Evolutionary conservation across 176 grass and related monocot species (phyloP), one percentile per base, ranked within the genome.

Genomic region (Bolboschoenus planiculmis): DNA sequence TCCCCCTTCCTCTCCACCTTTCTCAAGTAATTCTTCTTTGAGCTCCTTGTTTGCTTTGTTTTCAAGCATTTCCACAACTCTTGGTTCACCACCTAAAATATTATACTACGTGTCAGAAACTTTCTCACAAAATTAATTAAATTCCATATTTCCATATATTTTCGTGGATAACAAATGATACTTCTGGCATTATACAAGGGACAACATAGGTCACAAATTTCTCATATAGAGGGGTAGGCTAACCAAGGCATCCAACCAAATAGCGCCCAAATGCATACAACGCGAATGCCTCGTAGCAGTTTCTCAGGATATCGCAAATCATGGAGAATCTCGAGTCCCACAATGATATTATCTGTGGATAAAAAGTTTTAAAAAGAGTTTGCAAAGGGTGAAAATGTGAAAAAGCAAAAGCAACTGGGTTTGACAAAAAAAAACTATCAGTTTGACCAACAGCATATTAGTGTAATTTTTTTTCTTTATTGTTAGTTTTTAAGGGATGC

Each of bases 211-310:
- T 65, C 42, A 51, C 37, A 21, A 61, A n/a, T 58, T 20, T 27
- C 7, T 76, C 13, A 77, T 21, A 63, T 0, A 71, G 21, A n/a
- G 34, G 81, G 26, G 1, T 62, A 80, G 10, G 40, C 70, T 91
- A 88, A 94, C 95, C 95, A 10, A 94, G 83, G 82, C 95, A 97
- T 75, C 92, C 92, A 13, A 94, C 88, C 85, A 97, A 79, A 91
- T 94, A 94, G 68, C 90, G 64, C 53, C 88, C 92, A 59, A 97
- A 97, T 67, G 92, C 73, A 87, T 97, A 97, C 30, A 94, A 39
- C 21, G 95, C 92, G 89, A 94, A 97, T 80, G 95, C 95, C 84
- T 97, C 95, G 6, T 94, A 97, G 46, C 95, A 97, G 63, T 92
- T 97, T 58, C 92, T 54, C 56, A 94, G 87, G 78, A 97, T 97